Conservation (phyloP, 2,329 filamentous ascomycete genomes). For the Elsinoe perseae region DNA sequence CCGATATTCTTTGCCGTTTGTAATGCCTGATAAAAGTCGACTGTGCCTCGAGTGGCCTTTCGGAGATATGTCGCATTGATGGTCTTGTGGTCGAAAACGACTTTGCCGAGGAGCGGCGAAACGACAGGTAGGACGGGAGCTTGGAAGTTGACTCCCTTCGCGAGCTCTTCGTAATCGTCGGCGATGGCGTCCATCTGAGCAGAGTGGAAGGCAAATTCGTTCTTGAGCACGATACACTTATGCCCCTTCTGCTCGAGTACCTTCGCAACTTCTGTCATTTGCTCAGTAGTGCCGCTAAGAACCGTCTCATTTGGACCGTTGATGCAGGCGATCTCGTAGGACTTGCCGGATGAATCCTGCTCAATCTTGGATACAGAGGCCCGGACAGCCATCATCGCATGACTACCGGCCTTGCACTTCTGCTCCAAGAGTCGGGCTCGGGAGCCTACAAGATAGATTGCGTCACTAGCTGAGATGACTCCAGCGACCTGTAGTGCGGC, state of each 20-base stretch:
- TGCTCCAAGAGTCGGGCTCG: conserved; percentile 28
- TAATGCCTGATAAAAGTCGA: conserved; percentile 29
- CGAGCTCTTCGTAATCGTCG: conserved; percentile 20
- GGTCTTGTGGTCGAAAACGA: conserved; percentile 20
- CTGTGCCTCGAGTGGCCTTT: conserved; percentile 32
- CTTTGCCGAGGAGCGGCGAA: conserved; percentile 23
- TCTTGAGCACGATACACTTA: conserved; percentile 15
- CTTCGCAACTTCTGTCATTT: conserved; percentile 14
- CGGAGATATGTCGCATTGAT: conserved; percentile 23
- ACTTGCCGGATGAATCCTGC: not conserved
- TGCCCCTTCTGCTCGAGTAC: not conserved
- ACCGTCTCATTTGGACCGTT: conserved; percentile 24
- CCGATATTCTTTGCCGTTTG: conserved; percentile 18
- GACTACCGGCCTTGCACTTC: conserved; percentile 21
- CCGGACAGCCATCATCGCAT: conserved; percentile 25
- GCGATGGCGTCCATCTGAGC: conserved; percentile 27
- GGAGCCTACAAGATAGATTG: conserved; percentile 31
- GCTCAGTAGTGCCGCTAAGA: conserved; percentile 19
- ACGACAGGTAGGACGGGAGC: conserved; percentile 26
- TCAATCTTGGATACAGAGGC: conserved; percentile 5
- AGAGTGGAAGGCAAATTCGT: conserved; percentile 29
- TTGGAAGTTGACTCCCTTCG: conserved; percentile 20
- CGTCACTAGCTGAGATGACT: conserved; percentile 29
- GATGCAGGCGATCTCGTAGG: conserved; percentile 25
- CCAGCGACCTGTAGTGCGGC: conserved; percentile 31